phyloP scores from a whole-genome alignment of 2,329 filamentous ascomycete species.

The Talaromyces sp. region DNA sequence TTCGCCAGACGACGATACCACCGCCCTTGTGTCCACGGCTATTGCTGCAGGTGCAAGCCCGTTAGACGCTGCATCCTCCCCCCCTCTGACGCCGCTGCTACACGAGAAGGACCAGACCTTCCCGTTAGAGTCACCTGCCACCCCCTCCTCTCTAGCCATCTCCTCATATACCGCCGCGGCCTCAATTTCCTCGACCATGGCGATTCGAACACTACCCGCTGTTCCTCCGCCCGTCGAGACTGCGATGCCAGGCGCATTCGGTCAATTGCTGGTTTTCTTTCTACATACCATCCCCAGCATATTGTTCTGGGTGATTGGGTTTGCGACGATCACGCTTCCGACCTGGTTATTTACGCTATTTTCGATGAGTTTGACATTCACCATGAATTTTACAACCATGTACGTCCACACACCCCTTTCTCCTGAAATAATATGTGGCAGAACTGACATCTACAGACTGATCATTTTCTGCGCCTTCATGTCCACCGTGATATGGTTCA shows the following conservation, averaged over 20 bases:
- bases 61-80: background rate
- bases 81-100: background rate
- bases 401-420: conserved; percentile 44
- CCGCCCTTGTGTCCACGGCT: background rate
- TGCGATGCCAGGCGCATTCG: conserved; percentile 44
- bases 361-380: conserved; percentile 91
- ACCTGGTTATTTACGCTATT: conserved; percentile 86
- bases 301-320: conserved; percentile 76
- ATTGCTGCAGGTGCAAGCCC: background rate
- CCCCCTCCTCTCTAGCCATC: background rate
- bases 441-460: conserved; percentile 49
- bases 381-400: conserved; percentile 97
- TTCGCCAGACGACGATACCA: background rate
- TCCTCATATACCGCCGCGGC: background rate
- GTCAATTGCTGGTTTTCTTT: conserved; percentile 48
- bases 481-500: conserved; percentile 87
- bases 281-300: conserved; percentile 55
- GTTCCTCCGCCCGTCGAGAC: conserved; percentile 30
- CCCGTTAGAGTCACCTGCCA: background rate
- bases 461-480: conserved; percentile 72
- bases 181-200: conserved; percentile 7
- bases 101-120: background rate
- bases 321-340: conserved; percentile 83
- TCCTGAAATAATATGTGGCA: no score
- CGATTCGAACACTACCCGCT: conserved; percentile 25